Base-by-base conservation (phyloP, 352 stramenopile genomes). In the Halophytophthora batemanensis region DNA sequence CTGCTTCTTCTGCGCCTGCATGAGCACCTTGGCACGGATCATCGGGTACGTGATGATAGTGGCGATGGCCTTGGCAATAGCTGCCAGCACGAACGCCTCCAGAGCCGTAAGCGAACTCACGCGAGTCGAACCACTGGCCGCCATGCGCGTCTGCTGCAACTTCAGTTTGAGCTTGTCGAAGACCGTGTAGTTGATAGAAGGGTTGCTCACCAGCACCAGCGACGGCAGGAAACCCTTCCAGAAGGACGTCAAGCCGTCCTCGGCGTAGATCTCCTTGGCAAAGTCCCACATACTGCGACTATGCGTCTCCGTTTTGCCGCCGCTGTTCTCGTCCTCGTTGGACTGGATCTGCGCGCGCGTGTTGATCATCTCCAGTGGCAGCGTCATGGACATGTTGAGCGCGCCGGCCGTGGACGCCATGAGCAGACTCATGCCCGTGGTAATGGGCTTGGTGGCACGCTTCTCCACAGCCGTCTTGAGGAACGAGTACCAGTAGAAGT, bases 191-290 rank as follows among this genome's bases (percentile, higher is more conserved):
- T 95, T 94, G 62, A 96, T 96, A 28, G 84, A 88, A 23, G 86
- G 86, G 60, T 96, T 96, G 62, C 69, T 90, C 18, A 90, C 85
- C 43, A 96, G 76, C 53, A 96, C 75, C 23, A 96, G 64, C n/a
- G 84, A 93, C 43, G 86, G 84, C 18, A 94, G 61, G 49, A 87
- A 90, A n/a, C 86, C 86, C 36, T 92, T 89, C 86, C 86, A 96
- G 59, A 96, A 93, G 12, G 84, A 83, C 34, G 72, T 50, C 13
- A 90, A 50, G 6, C 81, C 81, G 46, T 88, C 61, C 44, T 90
- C 78, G 17, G 67, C 70, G 58, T 87, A 90, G 41, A 92, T 87
- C 52, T 82, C 74, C 42, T 66, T 68, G 39, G 53, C 53, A 29
- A 89, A 53, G 13, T 64, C 63, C 51, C 59, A 69, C 59, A 82